phyloP scores from a whole-genome alignment of 768 basidiomycete genomes.

The Amanita polypyramis region DNA sequence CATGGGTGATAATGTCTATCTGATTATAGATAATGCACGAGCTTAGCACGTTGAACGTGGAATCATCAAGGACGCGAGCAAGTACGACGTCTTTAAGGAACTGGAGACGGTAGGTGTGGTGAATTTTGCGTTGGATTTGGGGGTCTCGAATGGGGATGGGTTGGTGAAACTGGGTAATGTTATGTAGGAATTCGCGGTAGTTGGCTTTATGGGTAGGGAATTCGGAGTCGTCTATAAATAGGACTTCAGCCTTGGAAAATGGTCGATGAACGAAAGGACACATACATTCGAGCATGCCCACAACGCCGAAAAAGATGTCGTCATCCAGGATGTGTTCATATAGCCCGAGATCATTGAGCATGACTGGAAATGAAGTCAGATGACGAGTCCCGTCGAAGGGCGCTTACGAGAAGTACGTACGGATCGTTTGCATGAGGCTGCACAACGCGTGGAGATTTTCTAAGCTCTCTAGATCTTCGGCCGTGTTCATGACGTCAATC shows the following conservation, averaged over 20 bases:
- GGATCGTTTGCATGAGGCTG: conserved; percentile 87
- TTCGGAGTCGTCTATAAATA: conserved; percentile 79
- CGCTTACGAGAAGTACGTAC: conserved; percentile 31
- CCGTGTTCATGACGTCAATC: conserved; percentile 74
- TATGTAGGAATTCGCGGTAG: conserved; percentile 86
- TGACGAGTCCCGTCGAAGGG: not conserved
- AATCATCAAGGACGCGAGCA: conserved; percentile 88
- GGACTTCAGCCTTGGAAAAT: conserved; percentile 8
- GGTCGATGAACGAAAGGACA: conserved; percentile 10
- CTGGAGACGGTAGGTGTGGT: conserved; percentile 93
- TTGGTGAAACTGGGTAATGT: conserved; percentile 79
- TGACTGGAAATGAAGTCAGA: conserved; percentile 39
- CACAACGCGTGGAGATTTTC: conserved; percentile 87
- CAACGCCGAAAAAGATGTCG: conserved; percentile 83
- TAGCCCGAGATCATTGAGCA: conserved; percentile 89
- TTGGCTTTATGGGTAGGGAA: conserved; percentile 95
- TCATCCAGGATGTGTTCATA: conserved; percentile 95
- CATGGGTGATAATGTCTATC: conserved; percentile 90
- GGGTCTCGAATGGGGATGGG: conserved; percentile 77
- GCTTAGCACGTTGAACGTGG: conserved; percentile 94
- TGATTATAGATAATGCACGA: conserved; percentile 98
- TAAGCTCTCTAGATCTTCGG: conserved; percentile 89
- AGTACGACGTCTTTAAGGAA: conserved; percentile 98
- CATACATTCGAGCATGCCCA: conserved; percentile 96
- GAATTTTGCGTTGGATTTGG: conserved; percentile 75